A percentile compares a stretch with the other conserved stretches of the same genome.
These are phyloP conservation scores for Ascodesmis nigricans DNA, from an alignment of 495 filamentous ascomycete genomes.

Conservation along the genomic window DNA sequence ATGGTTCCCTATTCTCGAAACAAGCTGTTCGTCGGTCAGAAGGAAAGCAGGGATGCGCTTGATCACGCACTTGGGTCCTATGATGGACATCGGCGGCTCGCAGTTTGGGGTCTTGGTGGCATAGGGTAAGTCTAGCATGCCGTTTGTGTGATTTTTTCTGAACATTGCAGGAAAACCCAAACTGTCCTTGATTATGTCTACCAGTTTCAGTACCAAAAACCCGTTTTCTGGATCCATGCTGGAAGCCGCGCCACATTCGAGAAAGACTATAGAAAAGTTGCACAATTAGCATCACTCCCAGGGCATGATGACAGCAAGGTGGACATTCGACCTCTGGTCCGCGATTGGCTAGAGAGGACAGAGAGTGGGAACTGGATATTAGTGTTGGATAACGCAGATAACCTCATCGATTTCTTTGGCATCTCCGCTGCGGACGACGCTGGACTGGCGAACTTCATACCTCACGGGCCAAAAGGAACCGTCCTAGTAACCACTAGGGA, in stretches of 20 bases:
- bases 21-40: constrained; percentile 25
- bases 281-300: constrained; percentile 15
- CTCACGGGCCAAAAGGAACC: constrained; percentile 7
- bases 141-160: not conserved
- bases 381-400: constrained; percentile 24
- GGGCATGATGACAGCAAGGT: constrained; percentile 5
- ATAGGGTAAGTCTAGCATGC: constrained; percentile 24
- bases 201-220: constrained; percentile 1
- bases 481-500: constrained; percentile 8
- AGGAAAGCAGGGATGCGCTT: constrained; percentile 24
- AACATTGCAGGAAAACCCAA: constrained; percentile 26
- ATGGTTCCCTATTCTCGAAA: constrained; percentile 23
- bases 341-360: constrained; percentile 8
- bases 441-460: constrained; percentile 6
- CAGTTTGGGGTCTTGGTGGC: constrained; percentile 27
- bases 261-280: constrained; percentile 24
- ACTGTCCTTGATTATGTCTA: constrained; percentile 30
- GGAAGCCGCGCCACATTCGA: constrained; percentile 20
- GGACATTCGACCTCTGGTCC: not conserved
- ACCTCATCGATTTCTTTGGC: constrained; percentile 18
- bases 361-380: constrained; percentile 17
- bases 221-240: constrained; percentile 26
- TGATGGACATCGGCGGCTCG: constrained; percentile 14
- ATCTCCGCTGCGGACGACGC: not conserved
- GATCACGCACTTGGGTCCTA: constrained; percentile 11